These are phyloP conservation scores for Penicillium freii DNA, from an alignment of 2,329 filamentous ascomycete genomes.

Conservation along the genomic window DNA sequence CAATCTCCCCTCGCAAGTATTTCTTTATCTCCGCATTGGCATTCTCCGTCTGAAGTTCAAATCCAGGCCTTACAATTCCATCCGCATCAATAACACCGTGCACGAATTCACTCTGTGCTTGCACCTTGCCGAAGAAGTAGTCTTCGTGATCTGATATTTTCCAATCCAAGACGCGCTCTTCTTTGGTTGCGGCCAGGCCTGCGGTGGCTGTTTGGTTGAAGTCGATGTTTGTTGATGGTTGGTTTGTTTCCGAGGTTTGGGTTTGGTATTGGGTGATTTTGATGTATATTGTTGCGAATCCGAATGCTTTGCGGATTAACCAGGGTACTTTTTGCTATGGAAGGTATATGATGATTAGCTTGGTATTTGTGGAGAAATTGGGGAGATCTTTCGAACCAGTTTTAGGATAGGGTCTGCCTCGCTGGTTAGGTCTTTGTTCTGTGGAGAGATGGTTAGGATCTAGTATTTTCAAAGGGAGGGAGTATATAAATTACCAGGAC, in stretches of 20 bases:
- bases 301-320: conserved; percentile 4
- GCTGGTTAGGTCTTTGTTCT: conserved; percentile 3
- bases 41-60: background rate
- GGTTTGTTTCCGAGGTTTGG: background rate
- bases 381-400: background rate
- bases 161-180: conserved; percentile 1
- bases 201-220: background rate
- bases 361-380: background rate
- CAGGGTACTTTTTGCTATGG: conserved; percentile 2
- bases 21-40: background rate
- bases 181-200: background rate
- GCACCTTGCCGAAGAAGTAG: conserved; percentile 1
- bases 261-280: background rate
- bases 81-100: background rate
- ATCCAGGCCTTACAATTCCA: background rate
- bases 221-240: background rate
- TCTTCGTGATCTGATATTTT: background rate
- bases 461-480: background rate
- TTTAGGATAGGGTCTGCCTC: background rate
- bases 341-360: background rate
- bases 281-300: conserved; percentile 2
- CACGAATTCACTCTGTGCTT: background rate
- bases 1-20: background rate
- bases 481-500: background rate
- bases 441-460: background rate